Evolutionary conservation across 2,329 filamentous ascomycete genomes (phyloP).

Genomic region (Paecilomyces sp.): DNA sequence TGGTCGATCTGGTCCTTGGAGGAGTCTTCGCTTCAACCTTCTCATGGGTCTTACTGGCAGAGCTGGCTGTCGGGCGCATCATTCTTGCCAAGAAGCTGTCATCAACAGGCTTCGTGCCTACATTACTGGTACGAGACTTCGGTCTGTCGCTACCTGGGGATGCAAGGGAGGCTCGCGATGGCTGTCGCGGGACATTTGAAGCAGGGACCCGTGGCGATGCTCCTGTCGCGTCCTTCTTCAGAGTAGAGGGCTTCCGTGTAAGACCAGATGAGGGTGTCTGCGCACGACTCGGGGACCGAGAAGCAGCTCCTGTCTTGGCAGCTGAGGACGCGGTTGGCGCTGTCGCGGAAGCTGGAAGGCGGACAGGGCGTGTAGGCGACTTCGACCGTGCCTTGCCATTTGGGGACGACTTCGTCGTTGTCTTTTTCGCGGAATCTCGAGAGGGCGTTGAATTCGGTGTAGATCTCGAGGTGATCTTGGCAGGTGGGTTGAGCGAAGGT

Average conservation of each 20-base stretch:
- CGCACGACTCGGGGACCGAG: constrained; percentile 19
- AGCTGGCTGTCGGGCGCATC: constrained; percentile 46
- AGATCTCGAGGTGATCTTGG: constrained; percentile 19
- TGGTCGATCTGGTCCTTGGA: constrained; percentile 19
- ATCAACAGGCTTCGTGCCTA: constrained; percentile 30
- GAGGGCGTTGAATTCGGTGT: constrained; percentile 22
- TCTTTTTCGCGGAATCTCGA: constrained; percentile 18
- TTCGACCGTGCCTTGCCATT: constrained; percentile 25
- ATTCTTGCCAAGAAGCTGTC: constrained; percentile 44
- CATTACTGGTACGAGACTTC: constrained; percentile 34
- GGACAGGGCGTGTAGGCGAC: constrained; percentile 34
- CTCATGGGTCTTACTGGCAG: constrained; percentile 42
- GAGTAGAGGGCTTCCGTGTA: constrained; percentile 29
- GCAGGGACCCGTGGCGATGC: constrained; percentile 15
- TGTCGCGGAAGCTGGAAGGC: constrained; percentile 33
- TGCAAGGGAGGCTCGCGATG: constrained; percentile 22
- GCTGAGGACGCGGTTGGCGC: constrained; percentile 34
- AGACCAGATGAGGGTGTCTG: constrained; percentile 18
- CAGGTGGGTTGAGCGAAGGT: constrained; percentile 20
- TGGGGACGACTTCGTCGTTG: constrained; percentile 14
- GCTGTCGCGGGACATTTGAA: constrained; percentile 20
- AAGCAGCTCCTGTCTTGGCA: constrained; percentile 21
- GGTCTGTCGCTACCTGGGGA: constrained; percentile 28
- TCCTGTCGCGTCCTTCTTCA: constrained; percentile 16
- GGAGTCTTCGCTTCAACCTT: constrained; percentile 36